Percentiles rank a stretch among this genome's conserved stretches.
These are phyloP conservation scores for Heliosperma pusillum DNA, from an alignment of 148 eudicot species.

Conservation along the genomic window DNA sequence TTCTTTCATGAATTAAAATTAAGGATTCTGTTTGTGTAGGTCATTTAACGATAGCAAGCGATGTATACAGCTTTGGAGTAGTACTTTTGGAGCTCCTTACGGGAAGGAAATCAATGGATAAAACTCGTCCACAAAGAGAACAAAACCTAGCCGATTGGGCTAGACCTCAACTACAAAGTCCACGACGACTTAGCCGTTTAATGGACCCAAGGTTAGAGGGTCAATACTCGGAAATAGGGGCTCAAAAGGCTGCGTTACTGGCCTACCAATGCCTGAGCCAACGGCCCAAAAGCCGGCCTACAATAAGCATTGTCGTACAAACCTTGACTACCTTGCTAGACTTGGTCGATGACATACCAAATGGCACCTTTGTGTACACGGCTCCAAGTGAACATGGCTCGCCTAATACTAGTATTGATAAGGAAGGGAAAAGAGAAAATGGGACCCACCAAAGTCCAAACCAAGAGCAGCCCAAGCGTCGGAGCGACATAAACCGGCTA, in stretches of 20 bases:
- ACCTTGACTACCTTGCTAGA: constrained; percentile 54
- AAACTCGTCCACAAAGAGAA: constrained; percentile 55
- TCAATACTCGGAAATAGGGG: constrained; percentile 66
- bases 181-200: constrained; percentile 47
- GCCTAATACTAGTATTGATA: constrained; percentile 11
- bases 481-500: constrained; percentile 25
- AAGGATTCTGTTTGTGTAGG: constrained; percentile 29
- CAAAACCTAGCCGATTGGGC: constrained; percentile 85
- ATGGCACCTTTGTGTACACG: constrained; percentile 62
- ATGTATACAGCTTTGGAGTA: constrained; percentile 92
- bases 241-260: constrained; percentile 65
- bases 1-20: no score
- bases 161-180: constrained; percentile 54
- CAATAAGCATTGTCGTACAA: constrained; percentile 55
- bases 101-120: constrained; percentile 73
- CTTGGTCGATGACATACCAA: constrained; percentile 37
- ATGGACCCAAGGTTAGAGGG: constrained; percentile 86
- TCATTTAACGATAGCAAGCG: constrained; percentile 82
- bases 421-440: constrained; percentile 31
- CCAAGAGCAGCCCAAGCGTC: constrained; percentile 25
- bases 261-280: constrained; percentile 83
- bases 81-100: constrained; percentile 76
- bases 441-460: constrained; percentile 18
- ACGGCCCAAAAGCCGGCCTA: constrained; percentile 65
- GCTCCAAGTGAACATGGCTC: constrained; percentile 34